phyloP scores from a whole-genome alignment of 306 rosid species.

The Vachellia pachyceras region DNA sequence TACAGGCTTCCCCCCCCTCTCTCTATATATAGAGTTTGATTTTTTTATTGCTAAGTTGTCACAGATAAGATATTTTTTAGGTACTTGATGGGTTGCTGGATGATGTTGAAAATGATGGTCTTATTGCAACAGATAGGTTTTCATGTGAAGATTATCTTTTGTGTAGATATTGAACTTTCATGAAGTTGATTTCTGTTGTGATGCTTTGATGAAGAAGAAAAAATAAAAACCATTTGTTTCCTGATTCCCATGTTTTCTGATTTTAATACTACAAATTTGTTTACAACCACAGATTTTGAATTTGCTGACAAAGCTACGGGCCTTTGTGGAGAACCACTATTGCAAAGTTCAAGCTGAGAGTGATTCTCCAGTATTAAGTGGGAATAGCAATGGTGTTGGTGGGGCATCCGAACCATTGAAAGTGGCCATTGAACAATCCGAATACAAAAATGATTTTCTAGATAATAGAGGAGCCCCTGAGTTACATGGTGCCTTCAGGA shows the following conservation, averaged over 20 bases:
- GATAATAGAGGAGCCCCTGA: slow-evolving; percentile 48
- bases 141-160: slow-evolving; percentile 77
- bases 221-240: neutral
- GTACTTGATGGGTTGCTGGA: slow-evolving; percentile 90
- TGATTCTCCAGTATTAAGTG: slow-evolving; percentile 80
- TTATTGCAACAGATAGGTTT: slow-evolving; percentile 67
- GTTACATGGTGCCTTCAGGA: slow-evolving; percentile 53
- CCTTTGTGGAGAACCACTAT: slow-evolving; percentile 53
- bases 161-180: slow-evolving; percentile 49
- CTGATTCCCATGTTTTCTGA: neutral
- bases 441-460: slow-evolving; percentile 56
- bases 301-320: slow-evolving; percentile 59
- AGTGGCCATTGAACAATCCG: slow-evolving; percentile 60
- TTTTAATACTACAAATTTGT: slow-evolving; percentile 19
- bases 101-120: slow-evolving; percentile 74
- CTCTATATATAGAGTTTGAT: neutral
- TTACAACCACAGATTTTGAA: slow-evolving; percentile 65
- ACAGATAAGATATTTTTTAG: slow-evolving; percentile 50
- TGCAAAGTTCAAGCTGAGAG: slow-evolving; percentile 71
- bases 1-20: slow-evolving; percentile 22
- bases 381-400: slow-evolving; percentile 64
- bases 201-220: slow-evolving; percentile 11
- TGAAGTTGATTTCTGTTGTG: slow-evolving; percentile 22
- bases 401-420: slow-evolving; percentile 69
- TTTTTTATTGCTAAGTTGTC: too few relatives aligned